A percentile compares a stretch with the other conserved stretches of the same genome.
These are phyloP conservation scores for Cryptosporidium viatorum DNA, from an alignment of 169 alveolate genomes.

Conservation along the genomic window DNA sequence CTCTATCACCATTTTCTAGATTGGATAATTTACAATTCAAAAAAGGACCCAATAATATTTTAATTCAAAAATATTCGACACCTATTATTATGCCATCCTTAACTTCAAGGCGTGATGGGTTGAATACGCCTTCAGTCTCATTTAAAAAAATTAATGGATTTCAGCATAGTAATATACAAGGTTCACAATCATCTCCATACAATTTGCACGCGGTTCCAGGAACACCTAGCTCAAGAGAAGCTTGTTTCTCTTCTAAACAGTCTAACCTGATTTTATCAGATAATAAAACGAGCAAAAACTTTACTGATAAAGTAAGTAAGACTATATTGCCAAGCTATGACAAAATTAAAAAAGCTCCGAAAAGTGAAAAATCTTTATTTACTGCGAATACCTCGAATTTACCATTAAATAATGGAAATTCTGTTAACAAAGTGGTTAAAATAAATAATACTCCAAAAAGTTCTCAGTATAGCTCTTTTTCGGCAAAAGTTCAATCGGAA, in stretches of 20 bases:
- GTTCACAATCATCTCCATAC: conserved; percentile 39
- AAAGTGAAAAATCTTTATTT: background rate
- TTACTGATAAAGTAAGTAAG: background rate
- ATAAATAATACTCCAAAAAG: background rate
- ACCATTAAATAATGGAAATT: background rate
- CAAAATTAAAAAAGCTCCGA: background rate
- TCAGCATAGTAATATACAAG: background rate
- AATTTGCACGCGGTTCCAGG: background rate
- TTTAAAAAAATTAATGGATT: background rate
- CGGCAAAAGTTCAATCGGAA: background rate
- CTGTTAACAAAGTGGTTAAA: background rate
- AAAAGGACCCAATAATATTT: conserved; percentile 2
- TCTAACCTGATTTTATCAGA: background rate
- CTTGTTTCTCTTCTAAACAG: background rate
- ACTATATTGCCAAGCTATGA: background rate
- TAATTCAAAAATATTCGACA: conserved; percentile 10
- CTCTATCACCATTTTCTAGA: conserved; percentile 58
- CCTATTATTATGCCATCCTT: conserved; percentile 18
- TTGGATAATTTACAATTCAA: conserved; percentile 21
- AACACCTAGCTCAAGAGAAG: background rate
- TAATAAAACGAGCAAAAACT: background rate
- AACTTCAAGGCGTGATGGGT: conserved; percentile 30
- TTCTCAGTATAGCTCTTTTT: background rate
- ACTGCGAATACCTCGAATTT: background rate
- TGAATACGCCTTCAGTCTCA: conserved; percentile 25